These are phyloP conservation scores for Fusarium secorum DNA, from an alignment of 2,329 filamentous ascomycete species.

Conservation along the genomic window DNA sequence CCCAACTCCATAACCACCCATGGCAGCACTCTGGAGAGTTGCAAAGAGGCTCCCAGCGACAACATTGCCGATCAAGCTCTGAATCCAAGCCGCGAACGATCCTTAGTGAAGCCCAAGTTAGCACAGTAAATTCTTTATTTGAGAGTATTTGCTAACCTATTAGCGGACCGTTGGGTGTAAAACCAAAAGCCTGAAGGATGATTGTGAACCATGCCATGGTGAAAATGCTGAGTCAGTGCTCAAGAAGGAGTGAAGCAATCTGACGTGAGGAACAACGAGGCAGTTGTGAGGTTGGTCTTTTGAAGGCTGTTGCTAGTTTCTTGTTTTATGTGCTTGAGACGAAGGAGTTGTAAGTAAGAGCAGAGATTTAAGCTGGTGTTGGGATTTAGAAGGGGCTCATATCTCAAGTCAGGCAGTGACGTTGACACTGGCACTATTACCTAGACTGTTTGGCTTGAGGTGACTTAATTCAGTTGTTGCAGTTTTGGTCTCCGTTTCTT, in stretches of 20 bases:
- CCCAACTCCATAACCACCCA: background rate
- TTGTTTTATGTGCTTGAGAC: background rate
- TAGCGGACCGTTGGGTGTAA: background rate
- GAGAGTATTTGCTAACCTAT: background rate
- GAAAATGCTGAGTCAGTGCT: background rate
- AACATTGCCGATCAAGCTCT: background rate
- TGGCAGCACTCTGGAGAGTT: background rate
- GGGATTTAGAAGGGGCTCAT: background rate
- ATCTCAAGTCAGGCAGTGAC: background rate
- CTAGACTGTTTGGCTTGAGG: background rate
- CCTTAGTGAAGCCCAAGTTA: background rate
- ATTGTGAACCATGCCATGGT: background rate
- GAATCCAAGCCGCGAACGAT: fast-evolving
- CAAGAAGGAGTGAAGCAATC: background rate
- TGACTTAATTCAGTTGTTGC: background rate
- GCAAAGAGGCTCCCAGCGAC: fast-evolving
- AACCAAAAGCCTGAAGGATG: background rate
- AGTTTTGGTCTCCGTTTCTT: fast-evolving
- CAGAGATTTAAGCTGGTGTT: background rate
- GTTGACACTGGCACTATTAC: background rate
- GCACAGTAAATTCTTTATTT: background rate
- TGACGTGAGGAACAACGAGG: background rate
- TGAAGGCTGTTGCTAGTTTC: background rate
- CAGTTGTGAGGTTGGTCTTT: background rate
- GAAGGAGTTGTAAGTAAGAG: background rate